A percentile compares a stretch with the other conserved stretches of the same genome.
These are phyloP conservation scores for Claviceps humidiphila DNA, from an alignment of 2,329 filamentous ascomycete genomes.

Conservation along the genomic window DNA sequence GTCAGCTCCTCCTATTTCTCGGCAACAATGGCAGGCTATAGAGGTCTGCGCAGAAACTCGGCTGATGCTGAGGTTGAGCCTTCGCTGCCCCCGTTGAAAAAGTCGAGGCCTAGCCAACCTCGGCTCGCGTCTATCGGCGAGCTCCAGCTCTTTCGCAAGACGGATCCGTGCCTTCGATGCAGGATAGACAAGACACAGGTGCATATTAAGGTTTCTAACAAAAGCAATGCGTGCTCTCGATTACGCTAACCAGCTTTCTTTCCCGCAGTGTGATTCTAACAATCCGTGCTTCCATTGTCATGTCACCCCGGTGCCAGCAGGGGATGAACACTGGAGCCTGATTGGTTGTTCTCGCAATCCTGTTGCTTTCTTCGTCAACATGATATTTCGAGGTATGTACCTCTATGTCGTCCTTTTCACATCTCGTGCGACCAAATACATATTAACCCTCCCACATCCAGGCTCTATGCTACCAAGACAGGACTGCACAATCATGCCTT, in stretches of 20 bases:
- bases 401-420: background rate
- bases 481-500: conserved; percentile 35
- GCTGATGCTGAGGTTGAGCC: conserved; percentile 36
- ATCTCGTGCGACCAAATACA: background rate
- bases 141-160: conserved; percentile 34
- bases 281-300: conserved; percentile 36
- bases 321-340: conserved; percentile 32
- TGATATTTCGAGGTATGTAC: conserved; percentile 35
- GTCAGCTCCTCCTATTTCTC: too few relatives aligned
- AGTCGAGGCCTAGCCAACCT: conserved; percentile 37
- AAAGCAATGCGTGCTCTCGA: background rate
- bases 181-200: conserved; percentile 33
- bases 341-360: conserved; percentile 40
- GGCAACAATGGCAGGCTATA: background rate
- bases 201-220: conserved; percentile 5
- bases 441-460: conserved; percentile 10
- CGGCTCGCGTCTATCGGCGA: conserved; percentile 45
- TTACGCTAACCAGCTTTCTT: background rate
- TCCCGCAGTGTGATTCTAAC: conserved; percentile 34
- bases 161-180: conserved; percentile 38
- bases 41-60: conserved; percentile 20
- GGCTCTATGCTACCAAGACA: conserved; percentile 35
- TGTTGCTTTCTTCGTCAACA: conserved; percentile 32
- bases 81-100: conserved; percentile 40
- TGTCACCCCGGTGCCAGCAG: conserved; percentile 22